phyloP scores from a whole-genome alignment of 2,329 filamentous ascomycete genomes.

The Talaromyces albobiverticillius region DNA sequence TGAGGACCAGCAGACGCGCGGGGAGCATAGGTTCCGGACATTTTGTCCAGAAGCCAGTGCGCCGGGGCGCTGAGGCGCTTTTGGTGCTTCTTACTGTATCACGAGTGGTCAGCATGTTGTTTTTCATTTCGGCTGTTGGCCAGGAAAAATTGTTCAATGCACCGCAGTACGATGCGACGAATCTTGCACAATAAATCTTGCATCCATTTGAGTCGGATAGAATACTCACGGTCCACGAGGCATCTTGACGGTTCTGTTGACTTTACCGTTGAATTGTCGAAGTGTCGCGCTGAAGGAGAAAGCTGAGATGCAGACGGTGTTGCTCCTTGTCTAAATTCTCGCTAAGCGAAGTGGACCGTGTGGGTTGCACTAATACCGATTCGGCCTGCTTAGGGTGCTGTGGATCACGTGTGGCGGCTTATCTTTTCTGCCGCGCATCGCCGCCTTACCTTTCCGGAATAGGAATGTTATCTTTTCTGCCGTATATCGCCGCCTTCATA shows the following conservation, averaged over 20 bases:
- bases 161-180: background rate
- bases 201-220: background rate
- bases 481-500: too few species aligned
- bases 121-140: conserved; percentile 8
- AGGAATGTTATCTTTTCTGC: too few species aligned
- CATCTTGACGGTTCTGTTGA: conserved; percentile 49
- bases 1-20: conserved; percentile 82
- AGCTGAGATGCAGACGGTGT: conserved; percentile 18
- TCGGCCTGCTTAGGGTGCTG: conserved; percentile 13
- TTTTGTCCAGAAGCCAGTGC: conserved; percentile 99
- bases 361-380: conserved; percentile 27
- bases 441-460: conserved; percentile 6
- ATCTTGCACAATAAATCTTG: background rate
- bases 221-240: conserved; percentile 57
- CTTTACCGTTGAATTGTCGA: conserved; percentile 36
- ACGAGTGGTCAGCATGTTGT: conserved; percentile 22
- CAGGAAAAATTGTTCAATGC: background rate
- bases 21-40: conserved; percentile 80
- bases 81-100: conserved; percentile 91
- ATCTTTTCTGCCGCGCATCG: background rate
- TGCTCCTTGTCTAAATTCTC: conserved; percentile 21
- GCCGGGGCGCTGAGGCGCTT: conserved; percentile 99
- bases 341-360: conserved; percentile 25
- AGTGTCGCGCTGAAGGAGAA: conserved; percentile 29
- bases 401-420: background rate